phyloP scores from a whole-genome alignment of 306 rosid genomes.

The Abrus pulchellus region DNA sequence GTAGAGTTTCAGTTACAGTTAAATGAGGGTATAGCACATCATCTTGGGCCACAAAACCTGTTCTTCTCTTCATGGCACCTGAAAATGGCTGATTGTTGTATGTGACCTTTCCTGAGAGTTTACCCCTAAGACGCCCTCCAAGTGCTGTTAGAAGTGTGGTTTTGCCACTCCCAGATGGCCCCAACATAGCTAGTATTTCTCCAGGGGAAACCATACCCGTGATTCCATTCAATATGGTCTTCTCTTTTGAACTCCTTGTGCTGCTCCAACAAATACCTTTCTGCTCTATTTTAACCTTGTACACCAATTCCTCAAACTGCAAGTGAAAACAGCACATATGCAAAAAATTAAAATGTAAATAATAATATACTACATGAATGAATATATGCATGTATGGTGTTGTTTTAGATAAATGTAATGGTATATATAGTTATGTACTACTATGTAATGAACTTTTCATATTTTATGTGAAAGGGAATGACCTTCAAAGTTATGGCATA shows the following conservation, averaged over 20 bases:
- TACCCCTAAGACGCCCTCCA: slow-evolving; percentile 76
- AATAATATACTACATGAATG: background rate
- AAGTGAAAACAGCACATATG: background rate
- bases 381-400: background rate
- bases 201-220: slow-evolving; percentile 79
- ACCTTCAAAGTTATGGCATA: slow-evolving; percentile 79
- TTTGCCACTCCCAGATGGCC: slow-evolving; percentile 94
- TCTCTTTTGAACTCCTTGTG: slow-evolving; percentile 54
- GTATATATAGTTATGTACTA: background rate
- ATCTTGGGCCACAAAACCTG: slow-evolving; percentile 87
- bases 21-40: slow-evolving; percentile 83
- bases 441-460: background rate
- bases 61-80: slow-evolving; percentile 67
- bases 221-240: slow-evolving; percentile 72
- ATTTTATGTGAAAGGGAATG: background rate
- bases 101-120: slow-evolving; percentile 72
- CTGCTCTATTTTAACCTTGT: slow-evolving; percentile 67
- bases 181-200: slow-evolving; percentile 83
- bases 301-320: slow-evolving; percentile 86
- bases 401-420: slow-evolving; percentile 13
- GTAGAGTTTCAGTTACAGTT: slow-evolving; percentile 75
- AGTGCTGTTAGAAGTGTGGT: slow-evolving; percentile 87
- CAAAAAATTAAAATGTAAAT: background rate
- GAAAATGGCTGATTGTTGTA: slow-evolving; percentile 71
- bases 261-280: slow-evolving; percentile 51